Base-by-base conservation (phyloP, 805 yeast genomes). In the Schwanniomyces occidentalis region DNA sequence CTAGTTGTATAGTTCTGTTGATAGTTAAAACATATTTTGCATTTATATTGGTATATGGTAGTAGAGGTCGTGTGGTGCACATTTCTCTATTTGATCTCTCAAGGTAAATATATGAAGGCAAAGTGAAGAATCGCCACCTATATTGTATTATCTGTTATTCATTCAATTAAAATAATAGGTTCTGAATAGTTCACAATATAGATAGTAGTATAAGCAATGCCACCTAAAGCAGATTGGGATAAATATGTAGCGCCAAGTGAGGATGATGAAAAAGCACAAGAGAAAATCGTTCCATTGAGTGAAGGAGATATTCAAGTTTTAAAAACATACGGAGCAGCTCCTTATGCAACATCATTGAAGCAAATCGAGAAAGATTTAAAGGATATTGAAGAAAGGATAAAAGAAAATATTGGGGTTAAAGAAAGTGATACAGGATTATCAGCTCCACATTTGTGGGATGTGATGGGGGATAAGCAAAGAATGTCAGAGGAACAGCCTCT, bases 211-310 rank as follows among this genome's bases (percentile, higher is more conserved):
- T 10, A 17, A 24, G 41, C 23, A 27, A 90, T 90, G 97, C 90
- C 97, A 42, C 96, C 97, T 49, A 93, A 89, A 72, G 93, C 89
- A 38, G 95, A 93, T 63, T 93, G 99, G 99, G 99, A 95, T 58
- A 93, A 93, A 62, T 88, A 87, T 65, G 83, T 81, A 58, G 84
- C 93, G 33, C 95, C 96, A n/a, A 74, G 71, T 28, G 96, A 85
- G 46, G 78, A 73, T 5, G 81, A 73, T 23, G 81, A 73, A 38
- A 70, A 69, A 35, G 69, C 72, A 34, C 88, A 82, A 32, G 88
- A 82, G 40, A 82, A 87, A 48, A 82, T 85, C 48, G 79, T 76
- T 25, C 99, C 99, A 7, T 75, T 93, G 48, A 75, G 89, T 40
- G 99, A 93, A 59, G 96, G 95, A 30, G 99, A 93, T 62, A 95